These are phyloP conservation scores for Calocera viscosa DNA, from an alignment of 768 basidiomycete genomes.

Conservation along the genomic window DNA sequence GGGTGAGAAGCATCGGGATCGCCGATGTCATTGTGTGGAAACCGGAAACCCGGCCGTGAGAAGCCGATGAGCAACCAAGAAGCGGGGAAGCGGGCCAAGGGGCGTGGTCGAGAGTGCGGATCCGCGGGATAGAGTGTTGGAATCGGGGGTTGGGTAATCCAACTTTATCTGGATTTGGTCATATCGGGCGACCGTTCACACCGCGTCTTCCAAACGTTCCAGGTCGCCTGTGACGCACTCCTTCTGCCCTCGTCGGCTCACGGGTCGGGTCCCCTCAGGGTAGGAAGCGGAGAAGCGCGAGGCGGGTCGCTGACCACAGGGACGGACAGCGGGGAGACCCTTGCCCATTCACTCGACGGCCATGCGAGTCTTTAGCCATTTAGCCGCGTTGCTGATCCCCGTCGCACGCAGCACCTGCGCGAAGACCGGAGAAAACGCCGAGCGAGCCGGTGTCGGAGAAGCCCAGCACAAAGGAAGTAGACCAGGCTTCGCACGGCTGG, in stretches of 20 bases:
- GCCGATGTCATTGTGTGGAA: neutral
- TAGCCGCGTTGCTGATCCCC: neutral
- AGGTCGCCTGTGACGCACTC: neutral
- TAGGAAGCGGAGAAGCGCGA: neutral
- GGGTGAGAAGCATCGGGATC: neutral
- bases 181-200: conserved; percentile 9
- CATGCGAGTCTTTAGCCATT: neutral
- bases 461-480: neutral
- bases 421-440: conserved; percentile 9
- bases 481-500: neutral
- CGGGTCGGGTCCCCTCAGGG: neutral
- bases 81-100: neutral
- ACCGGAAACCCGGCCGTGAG: neutral
- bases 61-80: neutral
- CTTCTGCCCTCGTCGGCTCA: neutral
- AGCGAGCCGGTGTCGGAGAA: neutral
- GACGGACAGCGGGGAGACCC: neutral
- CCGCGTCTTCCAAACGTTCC: conserved; percentile 9
- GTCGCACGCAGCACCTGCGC: neutral
- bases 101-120: neutral
- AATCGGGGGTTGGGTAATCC: neutral
- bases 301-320: neutral
- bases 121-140: neutral
- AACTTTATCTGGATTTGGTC: conserved; percentile 5
- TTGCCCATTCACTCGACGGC: neutral